Evolutionary conservation across 1,284 basidiomycete genomes (phyloP).

Genomic region (Rhodotorula sp.): DNA sequence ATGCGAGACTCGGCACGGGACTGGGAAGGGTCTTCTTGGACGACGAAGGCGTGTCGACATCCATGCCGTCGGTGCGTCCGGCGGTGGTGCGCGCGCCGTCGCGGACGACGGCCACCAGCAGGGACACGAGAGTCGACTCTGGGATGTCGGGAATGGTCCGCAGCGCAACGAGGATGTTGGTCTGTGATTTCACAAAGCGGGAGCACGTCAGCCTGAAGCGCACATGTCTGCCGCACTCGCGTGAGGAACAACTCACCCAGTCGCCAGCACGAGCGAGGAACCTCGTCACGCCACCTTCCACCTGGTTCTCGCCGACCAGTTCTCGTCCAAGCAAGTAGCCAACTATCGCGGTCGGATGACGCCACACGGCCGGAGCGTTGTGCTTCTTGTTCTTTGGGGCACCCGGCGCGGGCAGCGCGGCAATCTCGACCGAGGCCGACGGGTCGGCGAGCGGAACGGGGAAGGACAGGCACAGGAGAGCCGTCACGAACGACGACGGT

Average conservation of each 20-base stretch:
- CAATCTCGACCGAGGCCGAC: slow-evolving; percentile 12
- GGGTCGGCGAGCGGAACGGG: slow-evolving; percentile 21
- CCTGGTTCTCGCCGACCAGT: slow-evolving; percentile 36
- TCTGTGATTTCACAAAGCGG: background rate
- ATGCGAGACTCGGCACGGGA: slow-evolving; percentile 15
- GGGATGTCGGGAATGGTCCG: slow-evolving; percentile 34
- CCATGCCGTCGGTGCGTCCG: slow-evolving; percentile 8
- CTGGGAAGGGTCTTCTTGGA: slow-evolving; percentile 7
- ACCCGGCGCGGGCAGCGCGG: background rate
- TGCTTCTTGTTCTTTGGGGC: background rate
- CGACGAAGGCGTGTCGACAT: slow-evolving; percentile 9
- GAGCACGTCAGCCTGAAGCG: background rate
- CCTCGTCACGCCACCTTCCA: slow-evolving; percentile 30
- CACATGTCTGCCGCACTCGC: too few species aligned
- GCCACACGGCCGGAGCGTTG: background rate
- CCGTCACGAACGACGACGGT: slow-evolving; percentile 38
- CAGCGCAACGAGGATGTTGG: slow-evolving; percentile 33
- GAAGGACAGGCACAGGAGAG: slow-evolving; percentile 36
- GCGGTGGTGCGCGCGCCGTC: background rate
- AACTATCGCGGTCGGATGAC: slow-evolving; percentile 36
- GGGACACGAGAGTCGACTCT: slow-evolving; percentile 29
- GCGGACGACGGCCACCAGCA: slow-evolving; percentile 29
- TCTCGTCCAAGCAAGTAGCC: slow-evolving; percentile 33
- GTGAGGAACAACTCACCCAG: slow-evolving; percentile 17
- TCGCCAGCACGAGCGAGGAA: slow-evolving; percentile 34